phyloP scores from a whole-genome alignment of 805 yeast genomes.

The Candida hispaniensis region DNA sequence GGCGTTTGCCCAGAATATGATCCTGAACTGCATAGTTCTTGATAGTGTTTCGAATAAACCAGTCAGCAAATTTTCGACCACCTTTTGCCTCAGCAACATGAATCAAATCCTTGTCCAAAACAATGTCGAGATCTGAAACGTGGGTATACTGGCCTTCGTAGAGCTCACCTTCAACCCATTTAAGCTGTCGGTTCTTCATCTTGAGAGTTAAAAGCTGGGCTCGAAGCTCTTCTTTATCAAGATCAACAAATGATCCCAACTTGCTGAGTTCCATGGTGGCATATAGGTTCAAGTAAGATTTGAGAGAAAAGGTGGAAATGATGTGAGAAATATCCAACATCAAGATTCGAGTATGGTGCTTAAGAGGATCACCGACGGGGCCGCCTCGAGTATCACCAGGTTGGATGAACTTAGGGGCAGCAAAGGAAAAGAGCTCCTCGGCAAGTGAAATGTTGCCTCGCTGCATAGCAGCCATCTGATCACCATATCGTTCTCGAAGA shows the following conservation, averaged over 20 bases:
- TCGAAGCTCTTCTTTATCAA: constrained; percentile 30
- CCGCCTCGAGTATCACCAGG: constrained; percentile 20
- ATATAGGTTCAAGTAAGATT: constrained; percentile 38
- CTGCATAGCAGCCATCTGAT: constrained; percentile 34
- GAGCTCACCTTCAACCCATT: constrained; percentile 35
- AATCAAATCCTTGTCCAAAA: constrained; percentile 33
- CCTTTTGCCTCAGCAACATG: constrained; percentile 37
- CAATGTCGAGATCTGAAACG: constrained; percentile 38
- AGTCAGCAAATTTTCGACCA: constrained; percentile 39
- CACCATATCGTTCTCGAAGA: constrained; percentile 39
- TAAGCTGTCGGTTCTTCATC: constrained; percentile 37
- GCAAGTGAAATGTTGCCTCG: constrained; percentile 34
- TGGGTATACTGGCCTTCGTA: constrained; percentile 34
- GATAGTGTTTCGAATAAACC: constrained; percentile 40
- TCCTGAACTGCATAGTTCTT: constrained; percentile 40
- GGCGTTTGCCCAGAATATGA: too few relatives aligned
- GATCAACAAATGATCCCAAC: constrained; percentile 33
- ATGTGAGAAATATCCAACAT: constrained; percentile 34
- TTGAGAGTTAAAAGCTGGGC: constrained; percentile 36
- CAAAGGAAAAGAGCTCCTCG: constrained; percentile 39
- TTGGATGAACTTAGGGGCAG: constrained; percentile 41
- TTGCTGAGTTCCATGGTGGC: constrained; percentile 38
- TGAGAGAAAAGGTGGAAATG: constrained; percentile 33
- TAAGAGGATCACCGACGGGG: constrained; percentile 33
- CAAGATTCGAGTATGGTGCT: constrained; percentile 36